Conservation (phyloP, 306 rosid genomes). For the Ceratonia siliqua region DNA sequence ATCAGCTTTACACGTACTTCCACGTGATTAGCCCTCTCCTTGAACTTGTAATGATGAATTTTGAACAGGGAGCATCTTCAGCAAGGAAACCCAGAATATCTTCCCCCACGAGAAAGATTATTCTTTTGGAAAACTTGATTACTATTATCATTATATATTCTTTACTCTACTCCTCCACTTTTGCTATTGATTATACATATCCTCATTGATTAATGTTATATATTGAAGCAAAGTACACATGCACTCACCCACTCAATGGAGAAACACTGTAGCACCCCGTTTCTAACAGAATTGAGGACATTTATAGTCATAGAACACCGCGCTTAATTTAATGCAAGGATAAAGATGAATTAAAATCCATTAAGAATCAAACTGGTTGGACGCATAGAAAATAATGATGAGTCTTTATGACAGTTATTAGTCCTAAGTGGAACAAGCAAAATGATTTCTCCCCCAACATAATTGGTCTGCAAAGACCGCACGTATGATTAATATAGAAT, state of each 20-base stretch:
- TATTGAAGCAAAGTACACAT: not conserved
- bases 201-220: not conserved
- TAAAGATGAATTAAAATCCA: constrained; percentile 22
- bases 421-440: constrained; percentile 33
- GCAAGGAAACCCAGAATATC: constrained; percentile 29
- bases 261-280: not conserved
- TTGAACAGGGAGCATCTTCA: constrained; percentile 46
- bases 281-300: not conserved
- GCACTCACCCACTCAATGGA: not conserved
- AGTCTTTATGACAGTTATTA: constrained; percentile 29
- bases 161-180: constrained; percentile 31
- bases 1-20: constrained; percentile 62
- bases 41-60: constrained; percentile 53
- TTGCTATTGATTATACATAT: not conserved
- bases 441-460: constrained; percentile 34
- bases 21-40: constrained; percentile 56
- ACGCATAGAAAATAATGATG: constrained; percentile 32
- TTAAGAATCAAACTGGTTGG: constrained; percentile 24
- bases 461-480: constrained; percentile 38
- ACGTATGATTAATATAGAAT: constrained; percentile 39
- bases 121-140: constrained; percentile 47
- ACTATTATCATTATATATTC: constrained; percentile 37
- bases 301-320: not conserved
- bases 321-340: not conserved
- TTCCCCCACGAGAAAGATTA: constrained; percentile 45